Evolutionary conservation across 2,329 filamentous ascomycete species (phyloP).

Genomic region (Fusarium poae): DNA sequence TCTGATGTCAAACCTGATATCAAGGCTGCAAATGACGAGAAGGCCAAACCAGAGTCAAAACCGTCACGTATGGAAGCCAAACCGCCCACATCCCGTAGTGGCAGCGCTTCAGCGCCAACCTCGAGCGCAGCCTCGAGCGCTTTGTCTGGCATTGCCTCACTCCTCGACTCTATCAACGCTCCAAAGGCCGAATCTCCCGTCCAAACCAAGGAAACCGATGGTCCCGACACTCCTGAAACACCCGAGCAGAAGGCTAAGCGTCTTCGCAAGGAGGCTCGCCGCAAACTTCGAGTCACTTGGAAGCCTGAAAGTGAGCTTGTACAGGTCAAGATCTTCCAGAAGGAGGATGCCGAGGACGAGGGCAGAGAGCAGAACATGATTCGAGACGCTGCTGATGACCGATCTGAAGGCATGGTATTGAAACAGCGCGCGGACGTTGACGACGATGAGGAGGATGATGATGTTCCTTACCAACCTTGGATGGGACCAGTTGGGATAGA

Average conservation of each 20-base stretch:
- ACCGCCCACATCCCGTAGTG: conserved; percentile 47
- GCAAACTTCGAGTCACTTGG: conserved; percentile 78
- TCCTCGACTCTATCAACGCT: conserved; percentile 65
- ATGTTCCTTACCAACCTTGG: conserved; percentile 67
- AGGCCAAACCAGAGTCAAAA: conserved; percentile 50
- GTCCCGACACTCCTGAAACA: conserved; percentile 71
- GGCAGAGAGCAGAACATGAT: conserved; percentile 76
- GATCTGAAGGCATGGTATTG: conserved; percentile 77
- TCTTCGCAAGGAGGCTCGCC: conserved; percentile 77
- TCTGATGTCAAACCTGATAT: conserved; percentile 49
- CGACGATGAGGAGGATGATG: conserved; percentile 71
- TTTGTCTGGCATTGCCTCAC: conserved; percentile 65
- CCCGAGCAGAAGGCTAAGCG: conserved; percentile 75
- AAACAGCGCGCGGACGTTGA: conserved; percentile 65
- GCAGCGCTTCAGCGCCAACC: conserved; percentile 43
- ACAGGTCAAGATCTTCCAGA: conserved; percentile 76
- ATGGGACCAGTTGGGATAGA: conserved; percentile 61
- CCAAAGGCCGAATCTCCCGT: conserved; percentile 58
- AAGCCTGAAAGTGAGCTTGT: conserved; percentile 76
- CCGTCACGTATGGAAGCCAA: conserved; percentile 51
- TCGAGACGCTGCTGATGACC: conserved; percentile 78
- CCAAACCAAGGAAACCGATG: conserved; percentile 65
- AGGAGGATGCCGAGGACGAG: conserved; percentile 78
- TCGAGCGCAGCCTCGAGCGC: conserved; percentile 50
- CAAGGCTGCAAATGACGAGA: conserved; percentile 51